A percentile compares a stretch with the other conserved stretches of the same genome.
phyloP scores from a whole-genome alignment of 202 grass and related monocot species.

The Setaria viridis region DNA sequence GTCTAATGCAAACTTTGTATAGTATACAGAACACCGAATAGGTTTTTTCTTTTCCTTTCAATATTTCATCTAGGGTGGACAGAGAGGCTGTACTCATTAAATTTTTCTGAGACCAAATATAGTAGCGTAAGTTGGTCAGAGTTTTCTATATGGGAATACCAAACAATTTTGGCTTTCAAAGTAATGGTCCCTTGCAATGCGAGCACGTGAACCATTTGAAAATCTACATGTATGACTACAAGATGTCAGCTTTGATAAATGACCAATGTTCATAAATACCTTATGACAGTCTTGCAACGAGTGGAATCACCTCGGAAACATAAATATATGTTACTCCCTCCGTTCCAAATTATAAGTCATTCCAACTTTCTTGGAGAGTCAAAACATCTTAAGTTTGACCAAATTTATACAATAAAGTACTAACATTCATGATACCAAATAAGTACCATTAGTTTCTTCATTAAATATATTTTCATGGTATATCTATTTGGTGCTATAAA shows the following conservation, averaged over 20 bases:
- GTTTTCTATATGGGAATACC: neutral
- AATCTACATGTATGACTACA: neutral
- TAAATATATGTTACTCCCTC: neutral
- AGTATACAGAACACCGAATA: no score
- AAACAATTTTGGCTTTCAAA: neutral
- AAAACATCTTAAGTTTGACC: no score
- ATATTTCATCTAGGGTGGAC: neutral
- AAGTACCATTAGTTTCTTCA: no score
- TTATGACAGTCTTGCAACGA: neutral
- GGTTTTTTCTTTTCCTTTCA: neutral
- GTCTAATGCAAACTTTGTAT: neutral
- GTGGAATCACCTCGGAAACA: neutral
- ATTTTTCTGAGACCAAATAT: neutral
- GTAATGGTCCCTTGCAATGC: neutral
- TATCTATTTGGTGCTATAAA: no score
- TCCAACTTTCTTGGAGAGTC: no score
- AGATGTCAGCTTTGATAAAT: conserved; percentile 13
- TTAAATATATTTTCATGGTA: no score
- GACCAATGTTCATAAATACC: neutral
- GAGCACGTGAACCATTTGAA: conserved; percentile 2
- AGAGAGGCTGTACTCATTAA: neutral
- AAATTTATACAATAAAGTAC: no score
- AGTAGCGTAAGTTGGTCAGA: neutral
- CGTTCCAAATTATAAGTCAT: no score
- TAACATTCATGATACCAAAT: no score